Evolutionary conservation across 139 green algal genomes (phyloP).

Genomic region (Coccomyxa sp.): DNA sequence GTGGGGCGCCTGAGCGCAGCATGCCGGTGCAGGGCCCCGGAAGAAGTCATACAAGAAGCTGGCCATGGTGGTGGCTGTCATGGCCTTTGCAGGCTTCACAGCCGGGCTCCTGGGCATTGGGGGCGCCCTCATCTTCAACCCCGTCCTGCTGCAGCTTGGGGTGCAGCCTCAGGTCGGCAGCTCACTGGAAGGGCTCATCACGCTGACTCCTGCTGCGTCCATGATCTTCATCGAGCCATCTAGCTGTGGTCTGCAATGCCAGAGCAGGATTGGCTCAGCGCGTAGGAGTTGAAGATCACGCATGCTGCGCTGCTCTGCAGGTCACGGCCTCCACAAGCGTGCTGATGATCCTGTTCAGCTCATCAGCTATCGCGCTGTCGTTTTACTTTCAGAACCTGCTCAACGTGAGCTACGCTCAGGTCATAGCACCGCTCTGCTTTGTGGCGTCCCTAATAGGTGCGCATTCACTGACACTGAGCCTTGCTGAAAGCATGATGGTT

Average conservation of each 20-base stretch:
- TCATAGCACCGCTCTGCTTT: conserved; percentile 24
- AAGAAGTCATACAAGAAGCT: background rate
- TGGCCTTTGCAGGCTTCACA: conserved; percentile 12
- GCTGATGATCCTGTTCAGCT: conserved; percentile 31
- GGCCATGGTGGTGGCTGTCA: background rate
- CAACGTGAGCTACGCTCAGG: conserved; percentile 13
- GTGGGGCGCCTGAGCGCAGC: too few species aligned
- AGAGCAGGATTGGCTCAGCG: too few species aligned
- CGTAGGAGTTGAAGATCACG: too few species aligned
- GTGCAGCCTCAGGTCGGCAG: conserved; percentile 24
- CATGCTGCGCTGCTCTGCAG: conserved; percentile 14
- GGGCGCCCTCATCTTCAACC: conserved; percentile 32
- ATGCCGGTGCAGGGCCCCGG: too few species aligned
- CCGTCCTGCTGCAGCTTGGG: conserved; percentile 23
- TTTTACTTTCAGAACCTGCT: conserved; percentile 18
- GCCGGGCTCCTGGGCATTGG: conserved; percentile 25
- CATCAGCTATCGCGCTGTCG: conserved; percentile 14
- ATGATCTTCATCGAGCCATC: too few species aligned
- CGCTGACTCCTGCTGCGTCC: background rate
- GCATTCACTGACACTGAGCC: background rate
- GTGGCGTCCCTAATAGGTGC: conserved; percentile 16
- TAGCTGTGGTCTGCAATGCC: too few species aligned
- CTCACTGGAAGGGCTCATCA: too few species aligned
- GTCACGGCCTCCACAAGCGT: conserved; percentile 25
- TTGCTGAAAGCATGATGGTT: background rate